Evolutionary conservation across 352 stramenopile species (phyloP).

Genomic region (Globisporangium radiosum): DNA sequence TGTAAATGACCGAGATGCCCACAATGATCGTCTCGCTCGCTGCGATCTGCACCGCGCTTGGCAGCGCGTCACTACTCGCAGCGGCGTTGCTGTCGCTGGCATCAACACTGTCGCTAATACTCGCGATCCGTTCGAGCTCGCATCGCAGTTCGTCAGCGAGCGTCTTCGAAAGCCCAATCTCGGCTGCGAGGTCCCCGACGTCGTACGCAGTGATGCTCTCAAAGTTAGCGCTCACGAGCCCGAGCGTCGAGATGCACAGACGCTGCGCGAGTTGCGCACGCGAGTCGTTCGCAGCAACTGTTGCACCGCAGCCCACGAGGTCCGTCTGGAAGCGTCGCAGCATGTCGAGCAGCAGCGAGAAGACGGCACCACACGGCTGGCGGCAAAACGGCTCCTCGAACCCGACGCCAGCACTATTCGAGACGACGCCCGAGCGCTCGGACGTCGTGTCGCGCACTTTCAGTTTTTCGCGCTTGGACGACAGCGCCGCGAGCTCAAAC

Average conservation of each 20-base stretch:
- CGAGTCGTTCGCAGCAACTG: neutral
- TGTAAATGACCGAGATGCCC: constrained; percentile 61
- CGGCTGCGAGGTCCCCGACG: constrained; percentile 23
- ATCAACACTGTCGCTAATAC: constrained; percentile 18
- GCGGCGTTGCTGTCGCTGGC: no score
- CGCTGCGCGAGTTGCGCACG: neutral
- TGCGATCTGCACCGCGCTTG: constrained; percentile 34
- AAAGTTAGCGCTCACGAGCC: constrained; percentile 62
- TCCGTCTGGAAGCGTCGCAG: constrained; percentile 29
- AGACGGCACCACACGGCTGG: constrained; percentile 50
- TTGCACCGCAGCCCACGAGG: neutral
- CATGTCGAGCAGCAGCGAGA: constrained; percentile 44
- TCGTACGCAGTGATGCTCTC: constrained; percentile 56
- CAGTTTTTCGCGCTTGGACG: constrained; percentile 1
- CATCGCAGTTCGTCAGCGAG: constrained; percentile 30
- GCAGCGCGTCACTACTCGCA: neutral
- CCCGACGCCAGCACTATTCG: constrained; percentile 4
- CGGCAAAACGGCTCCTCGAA: constrained; percentile 80
- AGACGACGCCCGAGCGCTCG: no score
- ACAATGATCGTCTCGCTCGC: constrained; percentile 60
- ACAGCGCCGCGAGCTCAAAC: constrained; percentile 8
- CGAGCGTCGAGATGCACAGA: constrained; percentile 33
- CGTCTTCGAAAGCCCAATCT: constrained; percentile 29
- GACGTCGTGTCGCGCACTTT: no score
- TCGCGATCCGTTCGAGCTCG: constrained; percentile 45